Evolutionary conservation across 345 rosid species (phyloP).

Genomic region (Cardamine chenopodiifolia): DNA sequence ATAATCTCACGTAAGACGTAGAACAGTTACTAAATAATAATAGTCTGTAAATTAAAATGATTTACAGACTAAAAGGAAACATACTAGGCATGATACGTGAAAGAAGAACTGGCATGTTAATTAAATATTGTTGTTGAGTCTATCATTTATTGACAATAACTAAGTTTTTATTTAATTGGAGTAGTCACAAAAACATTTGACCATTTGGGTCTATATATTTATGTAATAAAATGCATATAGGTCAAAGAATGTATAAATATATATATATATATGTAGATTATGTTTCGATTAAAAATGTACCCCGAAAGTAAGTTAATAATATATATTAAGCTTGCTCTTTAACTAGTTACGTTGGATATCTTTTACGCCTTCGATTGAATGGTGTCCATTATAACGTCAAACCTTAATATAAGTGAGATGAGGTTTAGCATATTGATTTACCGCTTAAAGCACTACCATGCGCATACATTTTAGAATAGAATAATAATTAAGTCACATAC

Average conservation of each 20-base stretch:
- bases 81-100: background rate
- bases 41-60: too few species aligned
- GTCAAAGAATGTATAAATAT: too few species aligned
- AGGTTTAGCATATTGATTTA: conserved; percentile 26
- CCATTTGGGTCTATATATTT: background rate
- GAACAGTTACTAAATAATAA: background rate
- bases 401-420: conserved; percentile 17
- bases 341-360: background rate
- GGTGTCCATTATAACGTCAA: conserved; percentile 11
- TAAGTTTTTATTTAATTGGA: background rate
- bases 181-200: background rate
- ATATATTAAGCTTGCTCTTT: background rate
- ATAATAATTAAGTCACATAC: background rate
- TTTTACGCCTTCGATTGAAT: conserved; percentile 13
- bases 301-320: background rate
- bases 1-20: background rate
- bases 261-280: background rate
- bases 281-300: background rate
- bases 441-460: conserved; percentile 15
- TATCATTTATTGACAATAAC: background rate
- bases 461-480: conserved; percentile 19
- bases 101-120: background rate
- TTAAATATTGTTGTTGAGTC: background rate
- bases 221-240: background rate
- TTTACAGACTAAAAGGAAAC: background rate